A percentile compares a stretch with the other conserved stretches of the same genome.
Conservation (phyloP, 2,329 filamentous ascomycete genomes). For the Drechslerella dactyloides region DNA sequence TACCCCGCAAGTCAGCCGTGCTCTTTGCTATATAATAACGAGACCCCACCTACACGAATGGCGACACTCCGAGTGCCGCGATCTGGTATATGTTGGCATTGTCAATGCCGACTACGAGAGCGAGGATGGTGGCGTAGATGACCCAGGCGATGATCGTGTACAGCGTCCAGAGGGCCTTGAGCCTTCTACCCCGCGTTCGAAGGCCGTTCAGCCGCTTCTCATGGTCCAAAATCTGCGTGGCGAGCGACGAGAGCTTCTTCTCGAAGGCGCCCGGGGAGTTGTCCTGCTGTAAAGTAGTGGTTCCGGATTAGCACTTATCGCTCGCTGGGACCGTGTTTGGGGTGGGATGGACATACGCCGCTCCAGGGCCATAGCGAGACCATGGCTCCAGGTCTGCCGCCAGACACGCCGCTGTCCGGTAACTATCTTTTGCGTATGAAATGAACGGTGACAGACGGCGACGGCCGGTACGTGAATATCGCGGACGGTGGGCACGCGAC, state of each 20-base stretch:
- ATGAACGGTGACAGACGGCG: neutral
- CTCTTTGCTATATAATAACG: neutral
- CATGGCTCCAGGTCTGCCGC: conserved; percentile 44
- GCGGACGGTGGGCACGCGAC: neutral
- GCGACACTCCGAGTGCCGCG: conserved; percentile 76
- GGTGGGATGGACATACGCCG: conserved; percentile 47
- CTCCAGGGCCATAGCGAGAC: conserved; percentile 54
- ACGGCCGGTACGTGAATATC: neutral
- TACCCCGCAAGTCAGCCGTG: conserved; percentile 16
- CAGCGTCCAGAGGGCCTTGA: conserved; percentile 84
- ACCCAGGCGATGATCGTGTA: conserved; percentile 92
- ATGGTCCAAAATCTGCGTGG: conserved; percentile 78
- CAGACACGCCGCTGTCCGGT: conserved; percentile 1
- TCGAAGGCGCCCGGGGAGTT: conserved; percentile 91
- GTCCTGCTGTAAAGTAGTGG: conserved; percentile 66
- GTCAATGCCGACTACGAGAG: conserved; percentile 82
- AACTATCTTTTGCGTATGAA: neutral
- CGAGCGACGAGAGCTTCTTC: conserved; percentile 81
- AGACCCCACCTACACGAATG: conserved; percentile 70
- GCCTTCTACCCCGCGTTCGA: conserved; percentile 74
- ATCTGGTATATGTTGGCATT: conserved; percentile 80
- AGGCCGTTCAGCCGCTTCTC: conserved; percentile 75
- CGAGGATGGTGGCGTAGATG: conserved; percentile 79
- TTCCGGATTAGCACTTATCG: conserved; percentile 42
- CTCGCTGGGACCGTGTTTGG: conserved; percentile 1